Evolutionary conservation across 108 stramenopile genomes (phyloP), one percentile per base, ranked within the genome.

Genomic region (Pseudonitzschia multiseries): DNA sequence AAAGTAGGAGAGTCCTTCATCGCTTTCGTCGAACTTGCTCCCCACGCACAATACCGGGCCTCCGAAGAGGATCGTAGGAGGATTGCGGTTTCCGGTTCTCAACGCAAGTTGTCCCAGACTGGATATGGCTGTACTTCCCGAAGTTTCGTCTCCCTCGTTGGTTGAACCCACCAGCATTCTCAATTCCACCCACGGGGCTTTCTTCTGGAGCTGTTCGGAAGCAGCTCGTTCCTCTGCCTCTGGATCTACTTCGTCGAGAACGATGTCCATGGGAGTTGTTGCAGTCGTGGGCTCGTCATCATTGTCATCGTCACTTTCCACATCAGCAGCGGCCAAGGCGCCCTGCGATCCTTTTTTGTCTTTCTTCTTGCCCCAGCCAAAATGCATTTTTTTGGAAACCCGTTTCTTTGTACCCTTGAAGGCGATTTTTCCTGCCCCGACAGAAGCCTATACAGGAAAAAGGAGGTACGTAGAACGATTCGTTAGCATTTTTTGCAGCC

Each of bases 21-120:
- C 81, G 33, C 68, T 57, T 53, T 69, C 75, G 43, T 83, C 69
- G 18, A 70, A 50, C 59, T 84, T 78, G 54, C 81, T 79, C 0
- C 82, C 87, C 57, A 94, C 80, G 64, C 93, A 94, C 15, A 94
- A 69, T 15, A 89, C 84, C 29, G 93, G 93, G 21, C 93, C 93
- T 46, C 93, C 90, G 83, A 92, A 92, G 14, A 94, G 52, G 50
- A 70, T 74, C 33, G 79, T 84, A 8, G 93, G 90, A 44, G 81
- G 70, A 53, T 77, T 72, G 17, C 89, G 85, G 72, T 88, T 89
- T 14, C 89, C 88, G 40, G 87, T 89, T 12, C 93, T 82, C 33
- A 92, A 62, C 0, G 84, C 31, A 13, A 94, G 75, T 52, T 83
- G 74, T 14, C 93, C 93, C 13, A 93, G 59, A 54, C 64, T 79